Evolutionary conservation across 2,329 filamentous ascomycete species (phyloP).

Genomic region (Orbilia blumenaviensis): DNA sequence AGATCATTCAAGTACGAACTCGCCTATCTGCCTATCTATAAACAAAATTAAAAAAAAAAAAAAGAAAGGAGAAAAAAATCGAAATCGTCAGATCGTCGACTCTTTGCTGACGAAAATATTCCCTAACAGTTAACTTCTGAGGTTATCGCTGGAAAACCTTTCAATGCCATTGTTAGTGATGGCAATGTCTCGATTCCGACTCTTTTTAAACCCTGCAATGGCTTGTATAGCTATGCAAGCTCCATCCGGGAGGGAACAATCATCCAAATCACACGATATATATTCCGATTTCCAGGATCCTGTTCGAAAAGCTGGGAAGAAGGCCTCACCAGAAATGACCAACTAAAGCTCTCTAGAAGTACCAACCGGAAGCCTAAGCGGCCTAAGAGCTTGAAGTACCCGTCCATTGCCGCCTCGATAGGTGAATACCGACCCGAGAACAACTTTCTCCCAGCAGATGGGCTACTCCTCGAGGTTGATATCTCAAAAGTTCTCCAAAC

Average conservation of each 20-base stretch:
- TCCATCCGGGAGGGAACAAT: conserved; percentile 9
- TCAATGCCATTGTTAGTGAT: conserved; percentile 28
- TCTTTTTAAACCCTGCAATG: conserved; percentile 13
- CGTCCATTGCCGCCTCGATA: conserved; percentile 6
- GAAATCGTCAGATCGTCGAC: background rate
- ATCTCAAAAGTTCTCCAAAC: conserved; percentile 5
- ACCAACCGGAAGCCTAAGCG: background rate
- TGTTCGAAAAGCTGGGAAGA: conserved; percentile 24
- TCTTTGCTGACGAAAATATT: background rate
- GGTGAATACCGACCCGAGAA: background rate
- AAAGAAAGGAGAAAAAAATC: too few species aligned
- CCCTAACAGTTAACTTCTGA: conserved; percentile 10
- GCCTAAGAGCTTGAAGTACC: background rate
- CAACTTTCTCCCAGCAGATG: background rate
- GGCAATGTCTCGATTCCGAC: conserved; percentile 27
- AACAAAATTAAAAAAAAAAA: too few species aligned
- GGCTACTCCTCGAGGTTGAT: conserved; percentile 19
- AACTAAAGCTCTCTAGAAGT: background rate
- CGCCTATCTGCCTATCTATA: too few species aligned
- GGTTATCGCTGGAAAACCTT: conserved; percentile 11
- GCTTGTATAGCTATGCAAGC: background rate
- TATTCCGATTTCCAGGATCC: conserved; percentile 22
- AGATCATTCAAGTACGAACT: conserved; percentile 33
- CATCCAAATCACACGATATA: conserved; percentile 17
- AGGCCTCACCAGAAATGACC: conserved; percentile 28